Evolutionary conservation across 2,329 filamentous ascomycete species (phyloP).

Genomic region (Cladosporium sp.): DNA sequence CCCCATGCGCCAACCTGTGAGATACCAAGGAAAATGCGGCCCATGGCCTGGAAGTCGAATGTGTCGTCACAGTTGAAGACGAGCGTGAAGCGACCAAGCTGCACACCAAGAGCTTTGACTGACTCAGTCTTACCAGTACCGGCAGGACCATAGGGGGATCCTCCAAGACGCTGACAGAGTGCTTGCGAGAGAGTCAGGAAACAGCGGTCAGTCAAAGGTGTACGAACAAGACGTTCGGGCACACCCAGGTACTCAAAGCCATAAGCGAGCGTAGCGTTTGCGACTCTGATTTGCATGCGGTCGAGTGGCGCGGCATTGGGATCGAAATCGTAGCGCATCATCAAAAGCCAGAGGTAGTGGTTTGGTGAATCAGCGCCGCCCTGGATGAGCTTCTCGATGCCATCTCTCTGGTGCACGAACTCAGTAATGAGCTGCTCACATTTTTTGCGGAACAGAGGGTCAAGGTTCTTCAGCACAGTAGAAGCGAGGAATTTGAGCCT

Average conservation of each 20-base stretch:
- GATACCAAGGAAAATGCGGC: constrained; percentile 97
- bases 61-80: constrained; percentile 99
- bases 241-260: constrained; percentile 98
- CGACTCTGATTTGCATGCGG: constrained; percentile 89
- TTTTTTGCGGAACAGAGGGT: constrained; percentile 84
- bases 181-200: constrained; percentile 97
- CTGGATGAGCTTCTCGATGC: constrained; percentile 79
- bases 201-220: constrained; percentile 93
- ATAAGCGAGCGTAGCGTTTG: constrained; percentile 90
- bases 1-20: constrained; percentile 99
- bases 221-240: constrained; percentile 90
- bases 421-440: constrained; percentile 99
- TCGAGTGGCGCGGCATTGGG: constrained; percentile 75
- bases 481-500: constrained; percentile 81
- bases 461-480: constrained; percentile 84
- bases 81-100: constrained; percentile 93
- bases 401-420: constrained; percentile 94
- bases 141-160: constrained; percentile 93
- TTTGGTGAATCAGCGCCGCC: constrained; percentile 68
- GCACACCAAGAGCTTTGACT: constrained; percentile 93
- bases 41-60: constrained; percentile 99
- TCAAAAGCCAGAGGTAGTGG: constrained; percentile 88
- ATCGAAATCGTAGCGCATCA: constrained; percentile 93
- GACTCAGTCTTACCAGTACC: constrained; percentile 99
- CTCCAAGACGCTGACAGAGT: constrained; percentile 88